phyloP scores from a whole-genome alignment of 2,329 filamentous ascomycete species.

The Emmonsia crescens region DNA sequence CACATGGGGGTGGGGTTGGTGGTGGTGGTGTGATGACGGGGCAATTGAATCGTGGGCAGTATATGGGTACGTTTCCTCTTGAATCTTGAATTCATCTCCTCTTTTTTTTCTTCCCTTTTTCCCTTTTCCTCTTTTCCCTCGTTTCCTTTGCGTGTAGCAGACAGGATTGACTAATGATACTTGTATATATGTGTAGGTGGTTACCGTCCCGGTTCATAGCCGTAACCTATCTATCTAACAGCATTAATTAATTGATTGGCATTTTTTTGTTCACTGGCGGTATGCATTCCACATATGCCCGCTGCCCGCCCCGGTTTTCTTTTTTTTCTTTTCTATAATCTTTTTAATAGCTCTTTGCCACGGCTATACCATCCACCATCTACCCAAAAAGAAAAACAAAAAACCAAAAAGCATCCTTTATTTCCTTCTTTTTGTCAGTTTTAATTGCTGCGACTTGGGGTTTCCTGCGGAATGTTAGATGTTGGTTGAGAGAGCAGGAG shows the following conservation, averaged over 20 bases:
- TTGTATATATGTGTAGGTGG: not conserved
- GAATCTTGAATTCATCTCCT: slow-evolving; percentile 1
- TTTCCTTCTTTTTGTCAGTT: not conserved
- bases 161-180: not conserved
- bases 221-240: not conserved
- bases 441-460: too few species aligned
- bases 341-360: too few species aligned
- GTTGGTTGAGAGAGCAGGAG: too few species aligned
- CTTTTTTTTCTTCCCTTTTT: slow-evolving; percentile 7
- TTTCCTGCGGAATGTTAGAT: too few species aligned
- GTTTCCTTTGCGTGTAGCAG: not conserved
- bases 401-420: too few species aligned
- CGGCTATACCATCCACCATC: too few species aligned
- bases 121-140: slow-evolving; percentile 2
- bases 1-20: not conserved
- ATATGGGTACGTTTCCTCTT: slow-evolving; percentile 23
- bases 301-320: not conserved
- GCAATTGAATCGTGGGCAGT: slow-evolving; percentile 21
- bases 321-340: too few species aligned
- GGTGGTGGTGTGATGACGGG: slow-evolving; percentile 16
- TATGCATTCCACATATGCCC: not conserved
- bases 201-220: not conserved
- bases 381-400: too few species aligned
- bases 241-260: not conserved
- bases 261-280: too few species aligned